A percentile compares a stretch with the other conserved stretches of the same genome.
Conservation (phyloP, 2,329 filamentous ascomycete genomes). For the Ceratocystis harringtonii region DNA sequence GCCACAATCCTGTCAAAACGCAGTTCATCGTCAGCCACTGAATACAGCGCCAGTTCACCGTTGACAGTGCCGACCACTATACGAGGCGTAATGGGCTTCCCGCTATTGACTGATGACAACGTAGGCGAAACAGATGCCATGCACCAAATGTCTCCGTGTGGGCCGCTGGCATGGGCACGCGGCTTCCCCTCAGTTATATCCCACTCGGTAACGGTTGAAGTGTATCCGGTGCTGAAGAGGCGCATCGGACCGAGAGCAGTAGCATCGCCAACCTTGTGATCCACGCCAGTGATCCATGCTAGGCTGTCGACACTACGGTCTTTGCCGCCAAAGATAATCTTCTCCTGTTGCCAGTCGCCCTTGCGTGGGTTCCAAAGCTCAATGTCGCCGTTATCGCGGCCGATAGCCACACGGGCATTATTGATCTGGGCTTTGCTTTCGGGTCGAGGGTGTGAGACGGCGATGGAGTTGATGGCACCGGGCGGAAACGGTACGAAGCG, state of each 20-base stretch:
- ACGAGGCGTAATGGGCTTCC: slow-evolving; percentile 19
- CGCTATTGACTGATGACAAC: slow-evolving; percentile 20
- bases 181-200: slow-evolving; percentile 67
- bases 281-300: slow-evolving; percentile 77
- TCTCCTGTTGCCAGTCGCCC: slow-evolving; percentile 80
- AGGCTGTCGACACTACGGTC: slow-evolving; percentile 81
- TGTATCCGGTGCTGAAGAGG: slow-evolving; percentile 93
- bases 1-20: slow-evolving; percentile 63
- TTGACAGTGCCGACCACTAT: slow-evolving; percentile 82
- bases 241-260: slow-evolving; percentile 51
- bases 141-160: slow-evolving; percentile 95
- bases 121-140: slow-evolving; percentile 37
- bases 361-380: slow-evolving; percentile 90
- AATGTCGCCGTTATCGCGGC: slow-evolving; percentile 86
- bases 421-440: slow-evolving; percentile 34
- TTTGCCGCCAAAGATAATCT: slow-evolving; percentile 65
- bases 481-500: slow-evolving; percentile 89
- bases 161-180: slow-evolving; percentile 70
- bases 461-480: slow-evolving; percentile 82
- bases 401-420: slow-evolving; percentile 66
- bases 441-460: slow-evolving; percentile 64
- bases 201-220: slow-evolving; percentile 87
- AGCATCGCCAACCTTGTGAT: slow-evolving; percentile 48
- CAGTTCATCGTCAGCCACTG: slow-evolving; percentile 70
- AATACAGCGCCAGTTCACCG: slow-evolving; percentile 74